Conservation (phyloP, 495 filamentous ascomycete species). For the Chaetomium cochliodes region DNA sequence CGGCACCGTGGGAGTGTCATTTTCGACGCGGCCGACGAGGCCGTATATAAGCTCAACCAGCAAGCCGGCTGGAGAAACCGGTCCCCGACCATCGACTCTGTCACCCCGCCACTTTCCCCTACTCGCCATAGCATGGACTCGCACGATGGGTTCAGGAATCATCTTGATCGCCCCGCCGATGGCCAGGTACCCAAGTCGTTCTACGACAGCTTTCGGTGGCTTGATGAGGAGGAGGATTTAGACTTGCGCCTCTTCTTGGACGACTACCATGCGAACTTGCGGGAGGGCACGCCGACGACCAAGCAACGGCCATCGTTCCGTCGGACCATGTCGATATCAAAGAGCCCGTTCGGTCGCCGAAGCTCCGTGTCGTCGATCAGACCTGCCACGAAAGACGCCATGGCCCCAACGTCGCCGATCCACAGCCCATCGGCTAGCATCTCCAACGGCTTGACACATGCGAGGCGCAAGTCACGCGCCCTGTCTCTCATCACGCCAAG, state of each 20-base stretch:
- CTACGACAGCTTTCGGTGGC: conserved; percentile 72
- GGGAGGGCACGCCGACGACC: conserved; percentile 43
- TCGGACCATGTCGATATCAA: conserved; percentile 53
- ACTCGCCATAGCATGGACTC: conserved; percentile 39
- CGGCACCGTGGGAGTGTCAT: conserved; percentile 59
- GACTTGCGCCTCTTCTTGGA: conserved; percentile 64
- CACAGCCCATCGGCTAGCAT: conserved; percentile 35
- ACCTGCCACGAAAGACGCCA: conserved; percentile 44
- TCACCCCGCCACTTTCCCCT: conserved; percentile 32
- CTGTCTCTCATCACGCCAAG: conserved; percentile 51
- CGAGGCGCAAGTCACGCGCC: conserved; percentile 49
- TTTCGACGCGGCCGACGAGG: conserved; percentile 70
- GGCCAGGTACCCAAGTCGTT: conserved; percentile 44
- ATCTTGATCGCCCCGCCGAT: conserved; percentile 44
- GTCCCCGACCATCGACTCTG: conserved; percentile 32
- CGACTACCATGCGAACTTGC: conserved; percentile 53
- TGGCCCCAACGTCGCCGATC: conserved; percentile 35
- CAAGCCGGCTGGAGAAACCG: conserved; percentile 38
- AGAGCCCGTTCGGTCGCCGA: conserved; percentile 54
- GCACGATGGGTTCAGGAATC: conserved; percentile 31
- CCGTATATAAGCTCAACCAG: conserved; percentile 53
- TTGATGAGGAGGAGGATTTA: conserved; percentile 74
- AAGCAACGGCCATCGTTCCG: conserved; percentile 51
- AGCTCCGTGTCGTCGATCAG: conserved; percentile 44
- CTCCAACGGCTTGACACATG: conserved; percentile 32